Conservation (phyloP, 208 protist genomes). For the Leishmania tarentolae region DNA sequence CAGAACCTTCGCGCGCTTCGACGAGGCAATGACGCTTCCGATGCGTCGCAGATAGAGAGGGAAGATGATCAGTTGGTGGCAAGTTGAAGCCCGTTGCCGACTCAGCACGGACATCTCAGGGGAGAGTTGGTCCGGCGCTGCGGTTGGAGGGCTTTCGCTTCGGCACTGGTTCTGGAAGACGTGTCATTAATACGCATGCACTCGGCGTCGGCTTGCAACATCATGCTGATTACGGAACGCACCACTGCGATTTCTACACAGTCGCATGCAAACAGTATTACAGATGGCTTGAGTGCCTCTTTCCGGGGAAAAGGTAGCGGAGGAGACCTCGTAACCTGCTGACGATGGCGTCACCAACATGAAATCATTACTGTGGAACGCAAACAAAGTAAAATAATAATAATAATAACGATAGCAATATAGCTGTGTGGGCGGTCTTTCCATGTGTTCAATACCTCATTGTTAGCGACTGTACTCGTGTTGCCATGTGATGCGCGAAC, state of each 20-base stretch:
- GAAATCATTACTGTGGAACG: neutral
- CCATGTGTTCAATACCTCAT: conserved; percentile 45
- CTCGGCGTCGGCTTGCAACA: conserved; percentile 4
- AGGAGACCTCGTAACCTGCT: neutral
- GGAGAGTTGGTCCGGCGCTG: neutral
- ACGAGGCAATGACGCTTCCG: neutral
- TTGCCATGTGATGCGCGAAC: conserved; percentile 29
- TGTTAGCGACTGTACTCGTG: conserved; percentile 35
- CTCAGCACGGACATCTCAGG: neutral
- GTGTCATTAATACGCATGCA: conserved; percentile 15
- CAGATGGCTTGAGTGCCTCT: neutral
- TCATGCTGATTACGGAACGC: neutral
- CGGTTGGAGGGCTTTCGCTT: neutral
- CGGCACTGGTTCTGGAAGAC: conserved; percentile 10
- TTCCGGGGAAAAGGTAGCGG: neutral
- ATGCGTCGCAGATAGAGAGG: neutral
- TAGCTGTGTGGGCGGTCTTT: conserved; percentile 14
- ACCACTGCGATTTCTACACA: neutral
- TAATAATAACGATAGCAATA: neutral
- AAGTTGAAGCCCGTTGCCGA: neutral
- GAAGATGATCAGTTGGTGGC: neutral
- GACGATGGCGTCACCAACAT: neutral
- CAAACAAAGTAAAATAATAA: no score
- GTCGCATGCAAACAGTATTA: neutral
- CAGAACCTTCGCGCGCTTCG: neutral